Conservation (phyloP, 2,329 filamentous ascomycete species). For the Pseudogymnoascus verrucosus region DNA sequence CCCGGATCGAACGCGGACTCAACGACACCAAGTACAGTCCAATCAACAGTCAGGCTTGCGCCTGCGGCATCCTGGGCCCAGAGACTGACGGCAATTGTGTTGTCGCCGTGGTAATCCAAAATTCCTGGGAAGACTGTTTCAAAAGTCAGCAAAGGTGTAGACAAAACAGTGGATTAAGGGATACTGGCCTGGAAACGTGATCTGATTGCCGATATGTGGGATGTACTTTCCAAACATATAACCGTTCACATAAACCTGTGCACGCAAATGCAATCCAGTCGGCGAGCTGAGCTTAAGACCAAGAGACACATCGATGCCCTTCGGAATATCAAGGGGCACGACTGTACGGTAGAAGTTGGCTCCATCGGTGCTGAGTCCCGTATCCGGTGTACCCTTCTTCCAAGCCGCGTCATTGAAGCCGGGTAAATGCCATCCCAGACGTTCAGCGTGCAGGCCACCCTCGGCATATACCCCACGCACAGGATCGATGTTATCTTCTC, state of each 20-base stretch:
- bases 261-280: slow-evolving; percentile 37
- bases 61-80: slow-evolving; percentile 40
- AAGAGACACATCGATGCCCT: slow-evolving; percentile 46
- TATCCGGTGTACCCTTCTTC: slow-evolving; percentile 25
- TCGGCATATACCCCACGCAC: slow-evolving; percentile 49
- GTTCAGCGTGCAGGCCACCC: slow-evolving; percentile 50
- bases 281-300: slow-evolving; percentile 45
- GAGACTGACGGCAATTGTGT: slow-evolving; percentile 48
- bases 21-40: slow-evolving; percentile 46
- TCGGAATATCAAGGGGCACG: slow-evolving; percentile 42
- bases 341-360: slow-evolving; percentile 49
- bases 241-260: slow-evolving; percentile 54
- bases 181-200: slow-evolving; percentile 40
- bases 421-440: slow-evolving; percentile 51
- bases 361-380: slow-evolving; percentile 41
- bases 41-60: slow-evolving; percentile 31
- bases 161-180: not conserved
- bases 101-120: slow-evolving; percentile 48
- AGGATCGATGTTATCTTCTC: slow-evolving; percentile 44
- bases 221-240: slow-evolving; percentile 56
- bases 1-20: slow-evolving; percentile 43
- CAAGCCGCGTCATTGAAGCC: slow-evolving; percentile 43
- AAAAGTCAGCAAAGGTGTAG: not conserved
- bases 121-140: slow-evolving; percentile 45
- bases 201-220: slow-evolving; percentile 53